A percentile compares a stretch with the other conserved stretches of the same genome.
Evolutionary conservation across 108 stramenopile genomes (phyloP).

Genomic region (Tribonema minus): DNA sequence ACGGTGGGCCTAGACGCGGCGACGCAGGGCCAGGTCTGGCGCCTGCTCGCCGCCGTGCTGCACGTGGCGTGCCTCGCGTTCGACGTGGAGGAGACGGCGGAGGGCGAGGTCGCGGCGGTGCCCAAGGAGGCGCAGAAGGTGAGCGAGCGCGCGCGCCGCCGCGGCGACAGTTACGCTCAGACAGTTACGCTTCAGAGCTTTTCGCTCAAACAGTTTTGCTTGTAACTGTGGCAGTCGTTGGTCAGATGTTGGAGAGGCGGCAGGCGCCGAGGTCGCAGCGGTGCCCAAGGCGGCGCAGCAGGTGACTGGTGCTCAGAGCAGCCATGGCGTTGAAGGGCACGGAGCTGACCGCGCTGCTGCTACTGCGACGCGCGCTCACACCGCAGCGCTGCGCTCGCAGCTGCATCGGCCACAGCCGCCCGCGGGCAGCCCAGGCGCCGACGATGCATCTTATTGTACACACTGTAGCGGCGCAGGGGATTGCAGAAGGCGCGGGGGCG

Average conservation of each 20-base stretch:
- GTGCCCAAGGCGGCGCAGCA: background rate
- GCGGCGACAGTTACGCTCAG: too few relatives aligned
- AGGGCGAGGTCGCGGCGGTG: conserved; percentile 11
- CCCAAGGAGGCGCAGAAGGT: background rate
- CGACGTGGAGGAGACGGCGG: conserved; percentile 3
- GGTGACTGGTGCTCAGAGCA: background rate
- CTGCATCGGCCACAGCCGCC: too few relatives aligned
- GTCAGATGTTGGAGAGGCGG: background rate
- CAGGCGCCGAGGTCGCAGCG: too few relatives aligned
- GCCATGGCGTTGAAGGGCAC: too few relatives aligned
- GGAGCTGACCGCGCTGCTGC: too few relatives aligned
- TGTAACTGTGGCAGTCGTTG: background rate
- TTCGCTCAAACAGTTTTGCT: background rate
- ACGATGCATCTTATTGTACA: too few relatives aligned
- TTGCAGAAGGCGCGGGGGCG: too few relatives aligned
- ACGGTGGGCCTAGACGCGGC: background rate
- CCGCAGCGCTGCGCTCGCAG: too few relatives aligned
- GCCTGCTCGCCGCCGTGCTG: conserved; percentile 11
- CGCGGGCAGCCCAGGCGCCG: too few relatives aligned
- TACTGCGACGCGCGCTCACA: too few relatives aligned
- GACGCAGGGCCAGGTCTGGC: conserved; percentile 9
- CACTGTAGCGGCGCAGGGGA: too few relatives aligned
- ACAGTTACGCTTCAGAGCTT: background rate
- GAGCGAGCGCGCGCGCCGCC: too few relatives aligned
- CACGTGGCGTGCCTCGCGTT: conserved; percentile 1